Conservation (phyloP, 116 monocot genomes). For the Dioscorea cayenensis region DNA sequence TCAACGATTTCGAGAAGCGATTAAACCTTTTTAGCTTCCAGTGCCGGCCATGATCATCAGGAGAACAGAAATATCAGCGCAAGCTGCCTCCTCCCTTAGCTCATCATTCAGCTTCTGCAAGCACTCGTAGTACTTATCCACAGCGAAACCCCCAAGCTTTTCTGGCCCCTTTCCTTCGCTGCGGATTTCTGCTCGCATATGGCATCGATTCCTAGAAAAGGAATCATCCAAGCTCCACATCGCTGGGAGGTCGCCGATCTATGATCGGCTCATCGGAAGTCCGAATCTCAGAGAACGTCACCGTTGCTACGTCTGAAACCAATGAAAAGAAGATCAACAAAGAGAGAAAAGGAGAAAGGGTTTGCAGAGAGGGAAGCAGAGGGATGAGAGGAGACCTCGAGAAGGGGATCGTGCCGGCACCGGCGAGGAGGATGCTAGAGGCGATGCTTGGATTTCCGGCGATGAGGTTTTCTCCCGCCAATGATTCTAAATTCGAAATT, state of each 20-base stretch:
- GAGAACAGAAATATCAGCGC: slow-evolving; percentile 55
- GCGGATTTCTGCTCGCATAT: slow-evolving; percentile 55
- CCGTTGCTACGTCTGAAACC: no score
- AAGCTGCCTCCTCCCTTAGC: slow-evolving; percentile 56
- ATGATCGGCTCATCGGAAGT: not conserved
- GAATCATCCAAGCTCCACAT: slow-evolving; percentile 54
- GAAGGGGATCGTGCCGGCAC: no score
- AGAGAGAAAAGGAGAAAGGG: no score
- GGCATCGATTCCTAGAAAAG: slow-evolving; percentile 65
- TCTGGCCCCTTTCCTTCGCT: slow-evolving; percentile 18
- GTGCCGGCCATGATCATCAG: slow-evolving; percentile 89
- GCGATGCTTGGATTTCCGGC: no score
- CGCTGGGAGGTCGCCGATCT: not conserved
- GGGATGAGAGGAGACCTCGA: no score
- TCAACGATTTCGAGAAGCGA: not conserved
- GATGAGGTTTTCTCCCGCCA: no score
- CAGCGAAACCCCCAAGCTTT: slow-evolving; percentile 12
- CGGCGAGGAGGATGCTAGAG: no score
- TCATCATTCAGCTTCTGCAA: slow-evolving; percentile 61
- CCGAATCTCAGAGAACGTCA: slow-evolving; percentile 26
- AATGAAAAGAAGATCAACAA: no score
- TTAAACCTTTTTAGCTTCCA: slow-evolving; percentile 81
- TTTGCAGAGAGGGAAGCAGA: no score
- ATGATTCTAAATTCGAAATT: no score
- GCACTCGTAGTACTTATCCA: slow-evolving; percentile 49